phyloP scores from a whole-genome alignment of 1,284 basidiomycete species.

The Xerocomus nothofagi region DNA sequence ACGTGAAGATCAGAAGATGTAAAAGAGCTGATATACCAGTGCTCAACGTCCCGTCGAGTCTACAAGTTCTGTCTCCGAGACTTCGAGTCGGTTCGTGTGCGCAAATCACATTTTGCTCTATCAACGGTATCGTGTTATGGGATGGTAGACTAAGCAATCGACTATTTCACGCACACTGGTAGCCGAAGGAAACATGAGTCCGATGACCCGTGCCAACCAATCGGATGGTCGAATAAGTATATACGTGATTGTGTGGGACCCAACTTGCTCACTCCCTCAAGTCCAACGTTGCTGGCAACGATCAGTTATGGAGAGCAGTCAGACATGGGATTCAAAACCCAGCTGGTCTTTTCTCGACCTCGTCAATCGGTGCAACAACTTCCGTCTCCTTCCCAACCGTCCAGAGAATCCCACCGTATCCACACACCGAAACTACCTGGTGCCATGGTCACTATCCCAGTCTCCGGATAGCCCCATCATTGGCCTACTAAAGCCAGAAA shows the following conservation, averaged over 20 bases:
- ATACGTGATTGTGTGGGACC: slow-evolving; percentile 20
- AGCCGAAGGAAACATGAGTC: neutral
- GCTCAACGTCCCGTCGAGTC: no score
- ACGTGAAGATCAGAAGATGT: no score
- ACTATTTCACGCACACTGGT: no score
- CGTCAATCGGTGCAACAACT: slow-evolving; percentile 65
- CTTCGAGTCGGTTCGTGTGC: no score
- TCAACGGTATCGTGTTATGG: no score
- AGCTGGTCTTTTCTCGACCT: slow-evolving; percentile 53
- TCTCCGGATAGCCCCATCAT: slow-evolving; percentile 51
- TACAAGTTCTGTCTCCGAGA: no score
- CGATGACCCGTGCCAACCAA: neutral
- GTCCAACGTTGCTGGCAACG: neutral
- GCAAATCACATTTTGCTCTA: no score
- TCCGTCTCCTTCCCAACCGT: slow-evolving; percentile 37
- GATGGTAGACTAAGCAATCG: no score
- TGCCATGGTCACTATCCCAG: slow-evolving; percentile 52
- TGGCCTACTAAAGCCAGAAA: slow-evolving; percentile 60
- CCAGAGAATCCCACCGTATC: slow-evolving; percentile 15
- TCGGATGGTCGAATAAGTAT: neutral
- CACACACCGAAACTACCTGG: slow-evolving; percentile 43
- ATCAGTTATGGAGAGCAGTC: neutral
- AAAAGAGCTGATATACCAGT: no score
- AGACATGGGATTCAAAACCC: slow-evolving; percentile 33
- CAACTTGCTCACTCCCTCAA: slow-evolving; percentile 26